Evolutionary conservation across 2,329 filamentous ascomycete genomes (phyloP).

Genomic region (Aspergillus sojae): DNA sequence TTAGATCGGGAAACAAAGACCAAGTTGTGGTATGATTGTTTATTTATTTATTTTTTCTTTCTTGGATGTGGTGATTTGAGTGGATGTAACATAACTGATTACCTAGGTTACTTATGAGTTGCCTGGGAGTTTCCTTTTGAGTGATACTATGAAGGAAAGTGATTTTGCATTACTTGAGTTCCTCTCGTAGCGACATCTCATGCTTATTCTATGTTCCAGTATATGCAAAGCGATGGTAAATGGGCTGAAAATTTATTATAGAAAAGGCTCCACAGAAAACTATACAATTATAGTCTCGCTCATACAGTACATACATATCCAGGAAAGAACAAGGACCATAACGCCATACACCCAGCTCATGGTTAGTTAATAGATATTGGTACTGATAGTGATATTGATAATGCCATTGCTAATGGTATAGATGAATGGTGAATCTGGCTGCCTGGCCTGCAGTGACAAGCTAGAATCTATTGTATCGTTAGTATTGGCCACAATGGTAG

Average conservation of each 20-base stretch:
- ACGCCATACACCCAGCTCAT: conserved; percentile 33
- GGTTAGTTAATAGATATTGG: conserved; percentile 2
- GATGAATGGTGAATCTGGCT: conserved; percentile 10
- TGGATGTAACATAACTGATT: too few species aligned
- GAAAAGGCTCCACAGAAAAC: not conserved
- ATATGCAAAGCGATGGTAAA: not conserved
- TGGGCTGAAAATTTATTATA: not conserved
- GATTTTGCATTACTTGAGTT: too few species aligned
- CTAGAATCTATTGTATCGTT: conserved; percentile 21
- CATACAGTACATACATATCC: conserved; percentile 6
- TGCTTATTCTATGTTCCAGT: not conserved
- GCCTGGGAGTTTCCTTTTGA: too few species aligned
- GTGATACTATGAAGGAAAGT: too few species aligned
- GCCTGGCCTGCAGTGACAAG: conserved; percentile 14
- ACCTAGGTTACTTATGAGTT: too few species aligned
- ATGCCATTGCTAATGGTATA: conserved; percentile 3
- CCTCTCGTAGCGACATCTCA: too few species aligned
- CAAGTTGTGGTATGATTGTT: too few species aligned
- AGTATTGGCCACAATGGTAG: not conserved
- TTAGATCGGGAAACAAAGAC: too few species aligned
- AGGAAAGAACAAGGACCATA: conserved; percentile 8
- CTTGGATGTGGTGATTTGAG: too few species aligned
- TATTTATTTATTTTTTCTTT: too few species aligned
- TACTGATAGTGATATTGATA: not conserved
- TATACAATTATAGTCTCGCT: conserved; percentile 2